Evolutionary conservation across 352 stramenopile species (phyloP), one percentile per base, ranked within the genome.

Genomic region (Phytophthora tubulina): DNA sequence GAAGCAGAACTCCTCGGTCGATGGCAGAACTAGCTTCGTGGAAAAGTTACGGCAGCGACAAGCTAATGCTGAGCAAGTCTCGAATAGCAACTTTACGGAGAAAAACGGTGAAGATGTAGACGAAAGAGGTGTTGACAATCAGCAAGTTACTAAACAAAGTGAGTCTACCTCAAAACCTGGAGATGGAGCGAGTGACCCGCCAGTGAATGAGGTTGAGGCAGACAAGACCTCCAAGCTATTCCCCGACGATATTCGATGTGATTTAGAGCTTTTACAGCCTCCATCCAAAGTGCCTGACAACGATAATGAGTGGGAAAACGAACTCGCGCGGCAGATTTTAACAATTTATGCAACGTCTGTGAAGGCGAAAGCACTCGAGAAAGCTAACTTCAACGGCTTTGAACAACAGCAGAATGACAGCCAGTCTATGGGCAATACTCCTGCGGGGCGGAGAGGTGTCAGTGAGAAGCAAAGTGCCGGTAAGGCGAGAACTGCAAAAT

Each of bases 221-320:
- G 17, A 3, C 9, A 54, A 64, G 21, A 42, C 45, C 7, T 6
- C 13, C 6, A 63, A 14, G 30, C 10, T 70, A 6, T 69, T 52
- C 44, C 36, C 62, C 35, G 44, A 63, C 30, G 54, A 41, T 39
- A 74, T 73, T 56, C 65, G 36, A 6, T 89, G 77, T 36, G 78
- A 93, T 13, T 78, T 88, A 7, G 85, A 90, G 4, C 71, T 94
- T 10, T 74, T 94, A 3, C 65, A 78, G 7, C 84, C 81, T 45
- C 82, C 82, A 5, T 63, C 77, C 15, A 75, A 81, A 65, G 62
- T 73, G 21, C 84, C 82, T 38, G 78, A 87, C 36, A 91, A 90
- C 17, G 84, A 92, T 31, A 75, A 85, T n/a, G 82, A 90, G 58
- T 97, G 92, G 92, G 92, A 98, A 65, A 97, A 98, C 57, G 89